Conservation (phyloP, 768 basidiomycete species). For the Hypholoma fasciculare region DNA sequence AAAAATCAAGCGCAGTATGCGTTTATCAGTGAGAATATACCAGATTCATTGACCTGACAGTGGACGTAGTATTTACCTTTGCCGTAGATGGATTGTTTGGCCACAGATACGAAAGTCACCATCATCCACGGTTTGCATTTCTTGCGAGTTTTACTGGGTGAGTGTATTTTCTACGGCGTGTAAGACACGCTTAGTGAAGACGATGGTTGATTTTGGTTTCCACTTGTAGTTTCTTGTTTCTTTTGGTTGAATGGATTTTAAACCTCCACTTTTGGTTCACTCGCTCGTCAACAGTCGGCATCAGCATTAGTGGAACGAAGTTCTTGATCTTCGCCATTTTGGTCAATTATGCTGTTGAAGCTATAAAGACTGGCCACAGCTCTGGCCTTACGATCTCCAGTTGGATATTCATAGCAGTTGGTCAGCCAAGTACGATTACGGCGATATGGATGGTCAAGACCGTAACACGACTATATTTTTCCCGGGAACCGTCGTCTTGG, state of each 20-base stretch:
- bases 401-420: background rate
- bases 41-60: too few species aligned
- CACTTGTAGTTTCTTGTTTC: conserved; percentile 12
- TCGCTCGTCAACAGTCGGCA: conserved; percentile 29
- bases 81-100: background rate
- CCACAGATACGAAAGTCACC: background rate
- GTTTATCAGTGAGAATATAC: background rate
- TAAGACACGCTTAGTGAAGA: background rate
- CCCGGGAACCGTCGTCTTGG: background rate
- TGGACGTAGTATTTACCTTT: background rate
- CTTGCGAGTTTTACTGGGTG: background rate
- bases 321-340: conserved; percentile 17
- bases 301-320: conserved; percentile 23
- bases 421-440: conserved; percentile 3
- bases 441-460: conserved; percentile 27
- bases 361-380: background rate
- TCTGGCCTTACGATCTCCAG: background rate
- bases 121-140: background rate
- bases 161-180: too few species aligned
- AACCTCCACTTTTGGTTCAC: conserved; percentile 34
- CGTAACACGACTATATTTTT: conserved; percentile 21
- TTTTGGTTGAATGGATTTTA: conserved; percentile 10
- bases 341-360: conserved; percentile 3
- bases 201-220: background rate
- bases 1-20: background rate